Evolutionary conservation across 768 basidiomycete species (phyloP).

Genomic region (Hebeloma cylindrosporum): DNA sequence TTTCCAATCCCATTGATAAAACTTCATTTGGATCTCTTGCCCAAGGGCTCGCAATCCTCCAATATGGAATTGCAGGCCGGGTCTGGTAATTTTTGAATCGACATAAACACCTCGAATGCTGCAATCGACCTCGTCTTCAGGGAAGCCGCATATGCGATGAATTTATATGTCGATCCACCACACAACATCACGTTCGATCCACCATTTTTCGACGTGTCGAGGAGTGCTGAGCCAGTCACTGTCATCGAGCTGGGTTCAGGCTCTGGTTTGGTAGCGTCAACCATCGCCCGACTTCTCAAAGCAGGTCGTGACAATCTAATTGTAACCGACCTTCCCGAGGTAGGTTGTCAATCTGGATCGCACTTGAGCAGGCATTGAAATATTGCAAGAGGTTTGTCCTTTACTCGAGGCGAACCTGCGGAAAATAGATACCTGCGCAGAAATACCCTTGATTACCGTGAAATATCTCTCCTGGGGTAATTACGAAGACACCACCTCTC

Average conservation of each 20-base stretch:
- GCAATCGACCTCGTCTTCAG: slow-evolving; percentile 34
- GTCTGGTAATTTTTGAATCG: slow-evolving; percentile 59
- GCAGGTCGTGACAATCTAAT: slow-evolving; percentile 48
- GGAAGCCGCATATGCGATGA: slow-evolving; percentile 72
- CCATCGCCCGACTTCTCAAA: slow-evolving; percentile 33
- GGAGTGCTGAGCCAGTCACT: slow-evolving; percentile 21
- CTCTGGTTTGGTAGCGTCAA: slow-evolving; percentile 58
- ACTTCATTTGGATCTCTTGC: slow-evolving; percentile 32
- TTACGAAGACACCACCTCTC: slow-evolving; percentile 36
- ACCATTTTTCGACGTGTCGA: slow-evolving; percentile 37
- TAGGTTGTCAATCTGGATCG: slow-evolving; percentile 29
- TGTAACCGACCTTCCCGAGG: slow-evolving; percentile 79
- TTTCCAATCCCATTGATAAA: slow-evolving; percentile 12
- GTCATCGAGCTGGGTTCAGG: slow-evolving; percentile 83
- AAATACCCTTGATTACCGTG: slow-evolving; percentile 41
- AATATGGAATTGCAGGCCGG: slow-evolving; percentile 82
- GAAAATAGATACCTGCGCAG: slow-evolving; percentile 1
- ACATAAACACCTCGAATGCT: slow-evolving; percentile 3
- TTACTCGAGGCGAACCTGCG: slow-evolving; percentile 42
- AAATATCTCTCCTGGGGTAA: slow-evolving; percentile 75
- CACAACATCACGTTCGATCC: slow-evolving; percentile 51
- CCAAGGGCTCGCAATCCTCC: slow-evolving; percentile 60
- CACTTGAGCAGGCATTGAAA: neutral
- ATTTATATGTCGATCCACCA: slow-evolving; percentile 49
- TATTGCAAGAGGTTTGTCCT: slow-evolving; percentile 42